Percentiles rank a stretch among this genome's conserved stretches.
phyloP scores from a whole-genome alignment of 1,139 yeast species.

The Debaryomyces coudertii region DNA sequence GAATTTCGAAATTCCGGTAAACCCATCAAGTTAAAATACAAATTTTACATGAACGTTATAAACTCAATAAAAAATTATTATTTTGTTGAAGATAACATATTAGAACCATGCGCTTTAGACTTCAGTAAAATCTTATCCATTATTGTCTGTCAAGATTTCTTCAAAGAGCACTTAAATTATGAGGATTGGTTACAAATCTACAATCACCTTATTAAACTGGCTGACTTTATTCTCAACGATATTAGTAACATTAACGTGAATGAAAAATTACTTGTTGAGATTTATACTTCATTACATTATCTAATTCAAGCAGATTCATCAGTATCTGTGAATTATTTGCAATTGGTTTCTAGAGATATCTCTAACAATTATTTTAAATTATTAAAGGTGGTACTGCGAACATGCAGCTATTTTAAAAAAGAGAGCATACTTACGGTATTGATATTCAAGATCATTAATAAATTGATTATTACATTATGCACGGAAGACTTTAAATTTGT shows the following conservation, averaged over 20 bases:
- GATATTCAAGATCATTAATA: slow-evolving; percentile 42
- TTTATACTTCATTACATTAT: slow-evolving; percentile 27
- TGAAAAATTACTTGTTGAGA: slow-evolving; percentile 31
- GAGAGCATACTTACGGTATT: slow-evolving; percentile 28
- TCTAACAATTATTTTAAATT: slow-evolving; percentile 26
- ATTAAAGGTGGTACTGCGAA: slow-evolving; percentile 24
- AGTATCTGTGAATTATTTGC: slow-evolving; percentile 26
- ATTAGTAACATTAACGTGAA: slow-evolving; percentile 11
- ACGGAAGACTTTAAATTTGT: slow-evolving; percentile 36
- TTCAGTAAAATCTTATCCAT: slow-evolving; percentile 32
- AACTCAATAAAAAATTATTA: slow-evolving; percentile 25
- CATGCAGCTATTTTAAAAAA: slow-evolving; percentile 22
- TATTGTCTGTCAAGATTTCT: slow-evolving; percentile 33
- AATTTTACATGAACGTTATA: slow-evolving; percentile 32
- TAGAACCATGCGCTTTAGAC: slow-evolving; percentile 41
- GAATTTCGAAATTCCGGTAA: not conserved
- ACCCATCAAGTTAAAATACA: slow-evolving; percentile 30
- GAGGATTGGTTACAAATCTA: slow-evolving; percentile 35
- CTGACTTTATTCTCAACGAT: slow-evolving; percentile 17
- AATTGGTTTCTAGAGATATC: slow-evolving; percentile 16
- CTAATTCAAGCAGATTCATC: slow-evolving; percentile 33
- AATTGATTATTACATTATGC: slow-evolving; percentile 33
- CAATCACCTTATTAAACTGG: slow-evolving; percentile 22
- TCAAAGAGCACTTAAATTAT: slow-evolving; percentile 42
- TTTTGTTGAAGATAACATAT: slow-evolving; percentile 20